phyloP scores from a whole-genome alignment of 257 asterid genomes.

The Solanum chiquidenum region DNA sequence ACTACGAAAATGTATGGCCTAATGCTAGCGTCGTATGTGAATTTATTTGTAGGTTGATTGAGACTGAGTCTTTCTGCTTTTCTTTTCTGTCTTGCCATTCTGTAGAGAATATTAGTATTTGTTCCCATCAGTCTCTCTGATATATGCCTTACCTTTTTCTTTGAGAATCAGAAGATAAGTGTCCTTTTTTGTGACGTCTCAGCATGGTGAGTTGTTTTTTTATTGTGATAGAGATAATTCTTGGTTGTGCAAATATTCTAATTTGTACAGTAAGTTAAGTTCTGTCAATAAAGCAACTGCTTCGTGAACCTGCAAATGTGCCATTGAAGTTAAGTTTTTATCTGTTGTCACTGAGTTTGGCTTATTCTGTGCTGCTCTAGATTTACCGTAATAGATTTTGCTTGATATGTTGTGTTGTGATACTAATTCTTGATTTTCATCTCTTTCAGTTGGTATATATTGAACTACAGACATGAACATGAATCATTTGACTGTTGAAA shows the following conservation, averaged over 20 bases:
- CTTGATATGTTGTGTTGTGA: not conserved
- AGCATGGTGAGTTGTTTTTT: not conserved
- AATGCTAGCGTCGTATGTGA: not conserved
- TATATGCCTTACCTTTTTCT: not conserved
- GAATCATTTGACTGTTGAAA: constrained; percentile 38
- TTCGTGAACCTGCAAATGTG: not conserved
- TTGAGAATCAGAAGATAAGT: not conserved
- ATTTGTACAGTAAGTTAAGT: not conserved
- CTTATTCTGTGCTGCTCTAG: not conserved
- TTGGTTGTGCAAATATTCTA: not conserved
- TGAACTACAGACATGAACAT: constrained; percentile 20
- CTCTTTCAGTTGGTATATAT: constrained; percentile 17
- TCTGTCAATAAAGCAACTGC: not conserved
- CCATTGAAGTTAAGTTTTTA: not conserved
- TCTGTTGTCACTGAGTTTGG: not conserved
- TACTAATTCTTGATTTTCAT: constrained; percentile 19
- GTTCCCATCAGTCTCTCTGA: not conserved
- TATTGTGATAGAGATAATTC: not conserved
- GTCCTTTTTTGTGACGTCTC: not conserved
- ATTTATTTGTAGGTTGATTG: not conserved
- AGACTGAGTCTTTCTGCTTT: not conserved
- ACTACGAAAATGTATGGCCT: not conserved
- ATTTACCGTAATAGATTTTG: not conserved
- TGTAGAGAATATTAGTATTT: not conserved
- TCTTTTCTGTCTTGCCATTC: not conserved